Base-by-base conservation (phyloP, 441 rosid genomes). In the Pelargonium citronellum region DNA sequence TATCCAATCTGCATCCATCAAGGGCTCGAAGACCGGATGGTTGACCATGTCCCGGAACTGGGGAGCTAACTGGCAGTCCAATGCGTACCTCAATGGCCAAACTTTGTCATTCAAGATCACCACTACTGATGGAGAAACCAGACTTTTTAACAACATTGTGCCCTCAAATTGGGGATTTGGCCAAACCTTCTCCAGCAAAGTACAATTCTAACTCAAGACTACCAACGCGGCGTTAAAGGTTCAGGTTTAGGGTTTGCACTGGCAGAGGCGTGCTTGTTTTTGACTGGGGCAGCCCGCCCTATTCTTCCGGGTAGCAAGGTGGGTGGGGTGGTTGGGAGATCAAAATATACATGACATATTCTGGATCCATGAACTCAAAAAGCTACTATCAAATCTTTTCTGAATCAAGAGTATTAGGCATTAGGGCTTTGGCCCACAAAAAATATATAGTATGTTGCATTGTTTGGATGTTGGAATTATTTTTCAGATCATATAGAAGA, bases 61-160 rank as follows among this genome's bases (percentile, higher is more conserved):
- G 94, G 94, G 94, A 55, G 85, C 91, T 19, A 87, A 89, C 58
- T 87, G 94, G 91, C 91, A 89, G 75, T 87, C 94, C 20, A 89
- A 89, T 64, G 77, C 83, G 30, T 84, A 87, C 74, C 87, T 79
- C 61, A 72, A 78, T 17, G 80, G 80, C 49, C 82, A 89, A 72
- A 76, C 94, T 16, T 60, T 89, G 57, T 89, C 94, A 30, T 89
- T 89, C 84, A 71, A 79, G 71, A 70, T 85, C 80, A 87, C 90
- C 22, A 79, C 90, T 0, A 83, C 85, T 0, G 90, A 89, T 63
- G 87, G 90, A 1, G 76, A 46, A 30, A 84, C 87, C 1, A 75
- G 73, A 61, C 19, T 81, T n/a, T 89, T 89, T 66, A 66, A 64
- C 0, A 53, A 85, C 8, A 71, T 83, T 19, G 85, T 77, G 68